Evolutionary conservation across 2,329 filamentous ascomycete genomes (phyloP), one percentile per base, ranked within the genome.

Genomic region (Claviceps africana): DNA sequence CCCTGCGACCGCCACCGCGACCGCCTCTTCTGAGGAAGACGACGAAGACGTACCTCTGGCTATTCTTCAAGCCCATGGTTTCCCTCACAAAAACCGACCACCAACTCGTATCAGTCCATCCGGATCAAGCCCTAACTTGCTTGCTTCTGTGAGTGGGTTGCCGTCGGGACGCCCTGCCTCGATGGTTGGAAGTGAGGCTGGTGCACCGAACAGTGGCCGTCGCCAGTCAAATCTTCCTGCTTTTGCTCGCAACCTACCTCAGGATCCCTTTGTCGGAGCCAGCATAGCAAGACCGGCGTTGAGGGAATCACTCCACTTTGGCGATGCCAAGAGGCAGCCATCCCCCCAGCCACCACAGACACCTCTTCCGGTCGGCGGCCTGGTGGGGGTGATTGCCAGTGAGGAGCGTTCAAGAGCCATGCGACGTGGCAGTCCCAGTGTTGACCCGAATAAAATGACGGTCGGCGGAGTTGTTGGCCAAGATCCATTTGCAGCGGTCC

Each of bases 41-140:
- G 89, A 95, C 59, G 89, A 95, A 53, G 89, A 95, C 60, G 79
- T 95, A 13, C 89, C 89, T 0, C 72, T 95, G 42, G 89, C 83
- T 13, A 93, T 95, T 58, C 72, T 95, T 21, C 86, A 88, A 51
- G 89, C 89, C 2, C 88, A 95, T 64, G 89, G 89, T 2, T 95
- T 95, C 61, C 89, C 89, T 0, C 82, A 76, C 66, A 88, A 82
- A 67, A 84, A 81, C 59, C 79, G 86, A 19, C 85, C 88, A 15
- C 88, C 88, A 1, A 83, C 78, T 28, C 79, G 80, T 45, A 72
- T 88, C 28, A 77, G 71, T 56, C 77, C 72, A 53, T 79, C 81
- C 62, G 78, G 76, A 56, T 87, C 86, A 15, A 86, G 85, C 63
- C 83, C 83, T 1, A 88, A 88, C 59, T 69, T 91, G 47, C 78